Percentiles rank a stretch among this genome's conserved stretches.
phyloP scores from a whole-genome alignment of 2,329 filamentous ascomycete genomes.

The Pseudocercospora crystallina region DNA sequence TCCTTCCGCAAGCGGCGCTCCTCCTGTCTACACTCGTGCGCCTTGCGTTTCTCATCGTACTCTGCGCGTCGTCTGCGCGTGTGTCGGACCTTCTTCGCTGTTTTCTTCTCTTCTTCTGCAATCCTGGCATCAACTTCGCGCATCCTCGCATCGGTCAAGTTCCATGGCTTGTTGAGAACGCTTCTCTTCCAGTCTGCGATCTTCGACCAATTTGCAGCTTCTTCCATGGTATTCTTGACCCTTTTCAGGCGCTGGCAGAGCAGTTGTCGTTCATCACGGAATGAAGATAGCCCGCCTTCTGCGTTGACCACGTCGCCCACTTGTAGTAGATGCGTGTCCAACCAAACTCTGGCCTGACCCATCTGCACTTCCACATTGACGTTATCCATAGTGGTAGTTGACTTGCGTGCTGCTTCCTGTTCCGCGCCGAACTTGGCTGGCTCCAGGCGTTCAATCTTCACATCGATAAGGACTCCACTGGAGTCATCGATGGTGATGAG shows the following conservation, averaged over 20 bases:
- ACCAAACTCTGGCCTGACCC: slow-evolving; percentile 46
- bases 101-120: slow-evolving; percentile 36
- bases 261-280: slow-evolving; percentile 53
- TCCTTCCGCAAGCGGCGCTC: slow-evolving; percentile 39
- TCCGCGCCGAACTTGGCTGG: slow-evolving; percentile 7
- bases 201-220: slow-evolving; percentile 55
- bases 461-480: slow-evolving; percentile 58
- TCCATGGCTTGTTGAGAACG: slow-evolving; percentile 56
- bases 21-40: slow-evolving; percentile 39
- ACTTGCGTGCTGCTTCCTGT: slow-evolving; percentile 2
- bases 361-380: slow-evolving; percentile 38
- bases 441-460: slow-evolving; percentile 48
- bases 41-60: slow-evolving; percentile 35
- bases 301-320: slow-evolving; percentile 55
- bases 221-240: slow-evolving; percentile 54
- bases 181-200: slow-evolving; percentile 50
- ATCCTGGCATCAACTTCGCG: slow-evolving; percentile 42
- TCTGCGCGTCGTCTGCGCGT: slow-evolving; percentile 36
- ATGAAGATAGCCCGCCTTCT: slow-evolving; percentile 57
- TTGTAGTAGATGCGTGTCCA: slow-evolving; percentile 38
- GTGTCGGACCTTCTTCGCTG: slow-evolving; percentile 35
- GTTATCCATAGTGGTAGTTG: slow-evolving; percentile 37
- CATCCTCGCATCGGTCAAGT: slow-evolving; percentile 46
- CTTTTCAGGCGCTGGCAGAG: slow-evolving; percentile 53
- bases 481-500: slow-evolving; percentile 61